phyloP scores from a whole-genome alignment of 345 rosid genomes.

The Hibiscus syriacus region DNA sequence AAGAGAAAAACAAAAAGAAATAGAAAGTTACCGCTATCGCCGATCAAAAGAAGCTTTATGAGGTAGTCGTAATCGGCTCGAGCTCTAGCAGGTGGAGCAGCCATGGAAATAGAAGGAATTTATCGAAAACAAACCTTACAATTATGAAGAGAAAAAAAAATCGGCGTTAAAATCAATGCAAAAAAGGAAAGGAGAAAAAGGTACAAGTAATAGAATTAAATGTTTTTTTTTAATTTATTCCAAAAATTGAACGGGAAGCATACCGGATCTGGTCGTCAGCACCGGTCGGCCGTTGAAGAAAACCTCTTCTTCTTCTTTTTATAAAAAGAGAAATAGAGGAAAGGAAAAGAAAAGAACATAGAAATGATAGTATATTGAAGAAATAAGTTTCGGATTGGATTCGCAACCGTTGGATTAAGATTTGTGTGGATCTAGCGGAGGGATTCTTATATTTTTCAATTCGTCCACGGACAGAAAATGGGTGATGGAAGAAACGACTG shows the following conservation, averaged over 20 bases:
- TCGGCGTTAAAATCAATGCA: background rate
- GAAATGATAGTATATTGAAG: background rate
- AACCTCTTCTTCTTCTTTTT: background rate
- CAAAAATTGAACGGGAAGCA: background rate
- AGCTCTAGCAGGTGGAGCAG: slow-evolving; percentile 74
- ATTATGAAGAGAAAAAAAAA: background rate
- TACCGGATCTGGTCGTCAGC: slow-evolving; percentile 36
- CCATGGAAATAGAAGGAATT: slow-evolving; percentile 26
- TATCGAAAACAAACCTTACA: slow-evolving; percentile 11
- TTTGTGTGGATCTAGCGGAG: background rate
- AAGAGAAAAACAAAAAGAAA: background rate
- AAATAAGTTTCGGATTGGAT: background rate
- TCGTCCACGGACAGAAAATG: slow-evolving; percentile 2
- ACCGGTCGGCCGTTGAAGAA: slow-evolving; percentile 40
- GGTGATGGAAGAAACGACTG: background rate
- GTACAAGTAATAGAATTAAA: background rate
- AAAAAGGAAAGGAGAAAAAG: background rate
- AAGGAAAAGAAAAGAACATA: no score
- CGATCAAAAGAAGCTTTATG: slow-evolving; percentile 63
- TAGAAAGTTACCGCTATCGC: slow-evolving; percentile 53
- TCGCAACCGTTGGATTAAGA: slow-evolving; percentile 9
- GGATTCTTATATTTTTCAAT: background rate
- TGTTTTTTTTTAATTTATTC: background rate
- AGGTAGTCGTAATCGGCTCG: slow-evolving; percentile 79
- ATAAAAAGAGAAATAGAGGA: background rate